A percentile compares a stretch with the other conserved stretches of the same genome.
These are phyloP conservation scores for Ophiobolus disseminans DNA, from an alignment of 2,329 filamentous ascomycete species.

Conservation along the genomic window DNA sequence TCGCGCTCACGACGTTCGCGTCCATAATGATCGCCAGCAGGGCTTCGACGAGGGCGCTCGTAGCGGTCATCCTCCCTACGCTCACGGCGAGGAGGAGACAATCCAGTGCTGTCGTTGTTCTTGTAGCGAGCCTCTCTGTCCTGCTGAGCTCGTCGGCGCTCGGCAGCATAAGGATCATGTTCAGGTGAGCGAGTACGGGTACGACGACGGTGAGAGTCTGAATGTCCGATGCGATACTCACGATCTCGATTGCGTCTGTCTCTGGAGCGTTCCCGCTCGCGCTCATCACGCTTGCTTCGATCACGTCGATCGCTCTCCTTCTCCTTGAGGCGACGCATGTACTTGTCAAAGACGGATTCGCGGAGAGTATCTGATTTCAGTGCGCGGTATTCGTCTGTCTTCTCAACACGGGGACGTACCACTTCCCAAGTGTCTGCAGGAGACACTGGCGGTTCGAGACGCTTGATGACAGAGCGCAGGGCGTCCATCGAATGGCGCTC, in stretches of 20 bases:
- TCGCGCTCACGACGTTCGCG: slow-evolving; percentile 87
- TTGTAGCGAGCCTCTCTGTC: slow-evolving; percentile 94
- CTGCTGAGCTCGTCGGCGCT: slow-evolving; percentile 89
- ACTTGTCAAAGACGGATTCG: slow-evolving; percentile 86
- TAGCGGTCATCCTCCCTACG: slow-evolving; percentile 48
- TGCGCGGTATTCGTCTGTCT: slow-evolving; percentile 82
- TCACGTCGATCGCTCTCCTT: slow-evolving; percentile 74
- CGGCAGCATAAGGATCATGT: slow-evolving; percentile 91
- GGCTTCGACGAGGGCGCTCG: slow-evolving; percentile 64
- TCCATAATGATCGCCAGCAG: slow-evolving; percentile 72
- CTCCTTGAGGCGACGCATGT: slow-evolving; percentile 87
- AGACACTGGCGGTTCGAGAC: slow-evolving; percentile 82
- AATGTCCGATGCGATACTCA: slow-evolving; percentile 51
- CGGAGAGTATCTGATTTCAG: slow-evolving; percentile 84
- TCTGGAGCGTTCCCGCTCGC: slow-evolving; percentile 50
- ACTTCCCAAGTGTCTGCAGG: slow-evolving; percentile 86
- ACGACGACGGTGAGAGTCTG: slow-evolving; percentile 51
- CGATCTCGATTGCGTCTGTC: slow-evolving; percentile 51
- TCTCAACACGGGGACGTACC: slow-evolving; percentile 79
- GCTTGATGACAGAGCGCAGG: slow-evolving; percentile 85
- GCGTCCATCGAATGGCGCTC: slow-evolving; percentile 85
- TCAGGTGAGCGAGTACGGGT: slow-evolving; percentile 88
- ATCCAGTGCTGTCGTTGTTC: slow-evolving; percentile 74
- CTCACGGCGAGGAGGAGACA: slow-evolving; percentile 58
- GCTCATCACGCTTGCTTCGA: slow-evolving; percentile 47